Percentiles rank a stretch among this genome's conserved stretches.
These are phyloP conservation scores for Camellia japonica DNA, from an alignment of 148 eudicot species.

Conservation along the genomic window DNA sequence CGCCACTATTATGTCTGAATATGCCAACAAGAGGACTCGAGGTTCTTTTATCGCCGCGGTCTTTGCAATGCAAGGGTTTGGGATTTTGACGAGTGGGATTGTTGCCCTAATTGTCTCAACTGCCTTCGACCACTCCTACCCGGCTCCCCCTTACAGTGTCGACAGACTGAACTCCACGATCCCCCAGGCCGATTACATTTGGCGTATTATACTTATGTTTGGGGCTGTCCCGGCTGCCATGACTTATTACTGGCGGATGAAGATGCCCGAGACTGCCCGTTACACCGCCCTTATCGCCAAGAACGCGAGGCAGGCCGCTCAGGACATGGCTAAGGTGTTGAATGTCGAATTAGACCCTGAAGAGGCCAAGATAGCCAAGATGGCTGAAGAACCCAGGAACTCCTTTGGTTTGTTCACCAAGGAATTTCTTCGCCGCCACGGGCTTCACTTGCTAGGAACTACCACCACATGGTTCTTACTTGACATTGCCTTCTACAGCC, in stretches of 20 bases:
- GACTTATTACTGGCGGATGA: slow-evolving; percentile 85
- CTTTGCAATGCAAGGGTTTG: slow-evolving; percentile 73
- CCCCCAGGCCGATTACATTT: slow-evolving; percentile 55
- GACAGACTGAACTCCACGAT: slow-evolving; percentile 36
- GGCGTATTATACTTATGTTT: slow-evolving; percentile 78
- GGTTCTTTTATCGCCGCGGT: slow-evolving; percentile 65
- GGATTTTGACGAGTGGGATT: slow-evolving; percentile 52
- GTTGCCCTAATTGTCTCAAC: slow-evolving; percentile 40
- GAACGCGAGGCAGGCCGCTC: slow-evolving; percentile 60
- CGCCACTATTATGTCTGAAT: slow-evolving; percentile 65
- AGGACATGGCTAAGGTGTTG: slow-evolving; percentile 71
- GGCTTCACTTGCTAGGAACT: slow-evolving; percentile 71
- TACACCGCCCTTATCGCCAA: slow-evolving; percentile 61
- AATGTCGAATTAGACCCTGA: slow-evolving; percentile 50
- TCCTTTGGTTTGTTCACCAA: slow-evolving; percentile 53
- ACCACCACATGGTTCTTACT: slow-evolving; percentile 66
- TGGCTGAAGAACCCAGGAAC: slow-evolving; percentile 1
- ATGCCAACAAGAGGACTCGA: slow-evolving; percentile 59
- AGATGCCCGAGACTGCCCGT: slow-evolving; percentile 76
- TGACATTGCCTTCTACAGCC: slow-evolving; percentile 80
- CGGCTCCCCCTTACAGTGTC: slow-evolving; percentile 30
- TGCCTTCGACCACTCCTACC: slow-evolving; percentile 35
- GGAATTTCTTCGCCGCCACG: slow-evolving; percentile 53
- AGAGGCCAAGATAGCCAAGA: slow-evolving; percentile 24
- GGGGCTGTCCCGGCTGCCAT: slow-evolving; percentile 50